Conservation (phyloP, 768 basidiomycete species). For the Boletus sp. region DNA sequence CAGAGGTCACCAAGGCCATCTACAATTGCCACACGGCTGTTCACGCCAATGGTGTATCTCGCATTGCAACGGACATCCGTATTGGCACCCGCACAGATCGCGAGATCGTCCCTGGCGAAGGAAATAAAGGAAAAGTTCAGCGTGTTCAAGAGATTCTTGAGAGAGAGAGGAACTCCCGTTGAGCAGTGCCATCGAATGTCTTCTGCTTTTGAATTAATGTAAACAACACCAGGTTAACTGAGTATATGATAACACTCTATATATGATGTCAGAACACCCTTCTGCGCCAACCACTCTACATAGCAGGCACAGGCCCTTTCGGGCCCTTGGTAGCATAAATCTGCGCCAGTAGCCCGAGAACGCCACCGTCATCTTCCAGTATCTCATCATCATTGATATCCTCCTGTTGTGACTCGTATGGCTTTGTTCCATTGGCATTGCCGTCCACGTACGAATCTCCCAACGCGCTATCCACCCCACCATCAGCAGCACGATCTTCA, state of each 20-base stretch:
- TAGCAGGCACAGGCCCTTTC: conserved; percentile 44
- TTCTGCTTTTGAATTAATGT: no score
- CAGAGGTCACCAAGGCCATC: conserved; percentile 78
- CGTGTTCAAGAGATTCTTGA: conserved; percentile 80
- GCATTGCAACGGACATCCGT: conserved; percentile 89
- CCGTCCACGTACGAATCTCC: conserved; percentile 77
- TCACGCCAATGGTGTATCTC: conserved; percentile 69
- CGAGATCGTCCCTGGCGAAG: conserved; percentile 57
- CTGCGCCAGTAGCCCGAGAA: conserved; percentile 82
- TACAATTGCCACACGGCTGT: conserved; percentile 89
- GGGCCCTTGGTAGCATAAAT: conserved; percentile 68
- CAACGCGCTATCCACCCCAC: conserved; percentile 58
- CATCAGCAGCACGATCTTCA: conserved; percentile 51
- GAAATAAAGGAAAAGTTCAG: conserved; percentile 76
- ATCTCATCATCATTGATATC: conserved; percentile 61
- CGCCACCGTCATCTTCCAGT: conserved; percentile 80
- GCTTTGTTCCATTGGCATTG: conserved; percentile 39
- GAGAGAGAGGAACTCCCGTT: conserved; percentile 21
- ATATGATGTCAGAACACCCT: neutral
- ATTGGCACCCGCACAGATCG: conserved; percentile 88
- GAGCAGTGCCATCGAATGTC: neutral
- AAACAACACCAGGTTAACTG: no score
- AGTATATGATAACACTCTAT: neutral
- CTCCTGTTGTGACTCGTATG: conserved; percentile 41
- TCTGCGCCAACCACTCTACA: conserved; percentile 29